A percentile compares a stretch with the other conserved stretches of the same genome.
phyloP scores from a whole-genome alignment of 2,329 filamentous ascomycete genomes.

The Neonectria hederae region DNA sequence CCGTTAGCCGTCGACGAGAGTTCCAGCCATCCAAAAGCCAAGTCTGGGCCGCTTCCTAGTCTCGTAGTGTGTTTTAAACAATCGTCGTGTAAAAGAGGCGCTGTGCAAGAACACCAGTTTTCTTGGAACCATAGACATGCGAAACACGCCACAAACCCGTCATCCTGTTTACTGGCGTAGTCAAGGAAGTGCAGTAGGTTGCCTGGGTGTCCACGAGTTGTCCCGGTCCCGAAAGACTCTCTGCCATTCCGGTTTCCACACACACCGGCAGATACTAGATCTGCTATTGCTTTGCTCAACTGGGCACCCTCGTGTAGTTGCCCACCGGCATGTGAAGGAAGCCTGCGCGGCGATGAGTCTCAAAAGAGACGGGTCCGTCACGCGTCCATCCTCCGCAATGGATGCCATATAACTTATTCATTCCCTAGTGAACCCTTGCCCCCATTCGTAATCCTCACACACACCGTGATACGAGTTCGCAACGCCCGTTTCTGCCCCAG shows the following conservation, averaged over 20 bases:
- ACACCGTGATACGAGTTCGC: conserved; percentile 35
- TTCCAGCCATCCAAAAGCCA: conserved; percentile 13
- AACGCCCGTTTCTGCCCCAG: conserved; percentile 27
- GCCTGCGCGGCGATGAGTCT: conserved; percentile 22
- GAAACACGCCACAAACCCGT: conserved; percentile 15
- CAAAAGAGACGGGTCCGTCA: conserved; percentile 35
- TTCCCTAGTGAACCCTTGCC: conserved; percentile 24
- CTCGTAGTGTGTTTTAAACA: background rate
- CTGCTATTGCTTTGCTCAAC: background rate
- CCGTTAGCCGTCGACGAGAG: conserved; percentile 8
- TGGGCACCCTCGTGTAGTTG: conserved; percentile 10
- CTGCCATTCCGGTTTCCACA: background rate
- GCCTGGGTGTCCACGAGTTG: conserved; percentile 2
- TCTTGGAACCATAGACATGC: background rate
- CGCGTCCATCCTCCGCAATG: conserved; percentile 25
- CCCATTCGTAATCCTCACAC: conserved; percentile 32
- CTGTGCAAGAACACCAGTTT: background rate
- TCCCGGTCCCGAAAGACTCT: conserved; percentile 9
- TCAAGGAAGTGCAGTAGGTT: conserved; percentile 4
- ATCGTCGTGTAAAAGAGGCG: background rate
- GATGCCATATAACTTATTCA: conserved; percentile 21
- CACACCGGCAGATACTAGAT: background rate
- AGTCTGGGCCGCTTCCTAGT: background rate
- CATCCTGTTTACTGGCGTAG: background rate
- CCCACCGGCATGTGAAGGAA: conserved; percentile 23